A percentile compares a stretch with the other conserved stretches of the same genome.
phyloP scores from a whole-genome alignment of 805 yeast species.

The Sungouiella thailandica region DNA sequence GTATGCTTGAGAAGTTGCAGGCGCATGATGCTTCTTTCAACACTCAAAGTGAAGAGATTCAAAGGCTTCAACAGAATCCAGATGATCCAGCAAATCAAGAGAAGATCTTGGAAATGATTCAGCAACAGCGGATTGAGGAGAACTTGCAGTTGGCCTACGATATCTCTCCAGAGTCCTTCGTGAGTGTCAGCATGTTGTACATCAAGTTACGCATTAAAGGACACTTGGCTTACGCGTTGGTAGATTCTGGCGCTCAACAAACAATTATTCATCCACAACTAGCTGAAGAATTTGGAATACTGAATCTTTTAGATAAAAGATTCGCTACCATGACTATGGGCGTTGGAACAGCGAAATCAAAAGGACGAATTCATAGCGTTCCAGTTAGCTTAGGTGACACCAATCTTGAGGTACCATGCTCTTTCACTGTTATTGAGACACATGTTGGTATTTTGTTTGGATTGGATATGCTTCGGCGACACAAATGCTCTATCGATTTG shows the following conservation, averaged over 20 bases:
- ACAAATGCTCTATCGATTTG: constrained; percentile 78
- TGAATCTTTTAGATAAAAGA: constrained; percentile 71
- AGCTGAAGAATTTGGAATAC: constrained; percentile 68
- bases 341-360: constrained; percentile 74
- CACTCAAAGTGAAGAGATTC: constrained; percentile 37
- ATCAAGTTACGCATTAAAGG: constrained; percentile 77
- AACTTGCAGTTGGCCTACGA: constrained; percentile 78
- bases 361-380: constrained; percentile 85
- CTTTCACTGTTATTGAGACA: constrained; percentile 51
- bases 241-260: constrained; percentile 93
- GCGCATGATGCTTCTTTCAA: constrained; percentile 10
- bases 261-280: constrained; percentile 77
- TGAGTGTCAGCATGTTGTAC: constrained; percentile 78
- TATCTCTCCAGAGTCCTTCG: constrained; percentile 85
- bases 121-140: constrained; percentile 71
- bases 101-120: constrained; percentile 60
- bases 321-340: constrained; percentile 84
- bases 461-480: constrained; percentile 83
- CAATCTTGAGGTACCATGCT: constrained; percentile 34
- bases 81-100: constrained; percentile 66
- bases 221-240: constrained; percentile 80
- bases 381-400: constrained; percentile 71
- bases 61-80: constrained; percentile 55
- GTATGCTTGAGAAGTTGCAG: constrained; percentile 30
- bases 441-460: constrained; percentile 77